Evolutionary conservation across 495 filamentous ascomycete genomes (phyloP).

Genomic region (Platismatia glauca): DNA sequence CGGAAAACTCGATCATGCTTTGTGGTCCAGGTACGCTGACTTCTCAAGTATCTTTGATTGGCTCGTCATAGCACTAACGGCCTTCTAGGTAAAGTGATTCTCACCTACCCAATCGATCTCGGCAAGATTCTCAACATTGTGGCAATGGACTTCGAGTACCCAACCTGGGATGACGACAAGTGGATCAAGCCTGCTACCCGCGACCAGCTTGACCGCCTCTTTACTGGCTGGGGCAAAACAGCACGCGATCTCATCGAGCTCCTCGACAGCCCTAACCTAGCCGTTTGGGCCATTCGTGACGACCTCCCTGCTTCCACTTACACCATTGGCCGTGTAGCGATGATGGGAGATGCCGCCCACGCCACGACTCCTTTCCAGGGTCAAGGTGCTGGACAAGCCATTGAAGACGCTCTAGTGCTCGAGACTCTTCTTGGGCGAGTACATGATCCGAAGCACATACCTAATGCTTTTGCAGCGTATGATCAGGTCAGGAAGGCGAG

Average conservation of each 20-base stretch:
- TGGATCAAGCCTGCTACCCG: neutral
- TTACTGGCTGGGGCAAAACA: neutral
- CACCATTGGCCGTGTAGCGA: constrained; percentile 27
- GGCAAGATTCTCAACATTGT: constrained; percentile 36
- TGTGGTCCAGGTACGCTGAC: constrained; percentile 14
- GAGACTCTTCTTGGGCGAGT: constrained; percentile 24
- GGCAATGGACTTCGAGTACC: constrained; percentile 25
- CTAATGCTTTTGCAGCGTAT: constrained; percentile 11
- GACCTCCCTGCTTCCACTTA: constrained; percentile 18
- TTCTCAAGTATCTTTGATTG: neutral
- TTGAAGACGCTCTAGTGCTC: constrained; percentile 31
- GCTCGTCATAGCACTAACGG: no score
- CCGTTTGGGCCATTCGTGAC: constrained; percentile 1
- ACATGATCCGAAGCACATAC: neutral
- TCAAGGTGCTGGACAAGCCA: constrained; percentile 31
- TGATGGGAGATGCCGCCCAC: constrained; percentile 40
- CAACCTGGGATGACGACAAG: constrained; percentile 5
- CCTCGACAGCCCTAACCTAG: constrained; percentile 3
- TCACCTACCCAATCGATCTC: constrained; percentile 40
- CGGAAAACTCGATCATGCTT: constrained; percentile 9
- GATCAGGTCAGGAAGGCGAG: constrained; percentile 23
- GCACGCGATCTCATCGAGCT: constrained; percentile 6
- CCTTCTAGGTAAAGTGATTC: constrained; percentile 18
- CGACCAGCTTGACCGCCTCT: neutral
- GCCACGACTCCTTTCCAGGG: constrained; percentile 35